A percentile compares a stretch with the other conserved stretches of the same genome.
Conservation (phyloP, 768 basidiomycete species). For the Xerocomellus intermedius region DNA sequence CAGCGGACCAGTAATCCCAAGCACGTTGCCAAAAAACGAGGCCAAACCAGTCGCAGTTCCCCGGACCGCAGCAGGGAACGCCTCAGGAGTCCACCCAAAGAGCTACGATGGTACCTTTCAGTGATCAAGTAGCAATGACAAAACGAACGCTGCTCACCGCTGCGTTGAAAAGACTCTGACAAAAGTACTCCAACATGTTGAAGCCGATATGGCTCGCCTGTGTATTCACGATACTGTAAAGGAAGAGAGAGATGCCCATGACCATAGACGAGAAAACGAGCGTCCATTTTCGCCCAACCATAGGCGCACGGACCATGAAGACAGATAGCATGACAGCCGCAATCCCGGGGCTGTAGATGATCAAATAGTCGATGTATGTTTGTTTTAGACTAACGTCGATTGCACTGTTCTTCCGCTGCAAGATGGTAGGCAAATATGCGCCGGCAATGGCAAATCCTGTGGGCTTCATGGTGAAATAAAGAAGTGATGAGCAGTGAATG, state of each 20-base stretch:
- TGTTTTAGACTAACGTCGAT: constrained; percentile 2
- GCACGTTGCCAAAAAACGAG: background rate
- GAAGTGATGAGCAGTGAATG: background rate
- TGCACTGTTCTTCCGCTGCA: constrained; percentile 14
- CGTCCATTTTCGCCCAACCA: constrained; percentile 17
- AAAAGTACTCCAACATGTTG: constrained; percentile 10
- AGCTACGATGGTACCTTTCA: constrained; percentile 1
- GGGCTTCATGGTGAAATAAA: background rate
- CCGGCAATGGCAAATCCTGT: constrained; percentile 2
- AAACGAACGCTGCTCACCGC: background rate
- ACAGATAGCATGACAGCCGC: constrained; percentile 1
- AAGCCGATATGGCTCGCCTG: constrained; percentile 12
- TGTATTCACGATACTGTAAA: constrained; percentile 11
- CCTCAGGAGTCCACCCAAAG: constrained; percentile 17
- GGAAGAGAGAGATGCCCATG: constrained; percentile 6
- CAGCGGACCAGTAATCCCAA: background rate
- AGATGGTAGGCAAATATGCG: constrained; percentile 10
- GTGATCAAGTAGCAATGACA: background rate
- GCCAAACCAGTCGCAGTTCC: constrained; percentile 13
- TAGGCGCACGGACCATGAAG: constrained; percentile 13
- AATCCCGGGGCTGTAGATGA: constrained; percentile 7
- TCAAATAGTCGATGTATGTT: constrained; percentile 14
- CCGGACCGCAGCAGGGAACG: constrained; percentile 14
- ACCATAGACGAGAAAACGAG: constrained; percentile 14
- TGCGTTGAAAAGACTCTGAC: constrained; percentile 9